These are phyloP conservation scores for Cladophialophora immunda DNA, from an alignment of 2,329 filamentous ascomycete genomes.

Conservation along the genomic window DNA sequence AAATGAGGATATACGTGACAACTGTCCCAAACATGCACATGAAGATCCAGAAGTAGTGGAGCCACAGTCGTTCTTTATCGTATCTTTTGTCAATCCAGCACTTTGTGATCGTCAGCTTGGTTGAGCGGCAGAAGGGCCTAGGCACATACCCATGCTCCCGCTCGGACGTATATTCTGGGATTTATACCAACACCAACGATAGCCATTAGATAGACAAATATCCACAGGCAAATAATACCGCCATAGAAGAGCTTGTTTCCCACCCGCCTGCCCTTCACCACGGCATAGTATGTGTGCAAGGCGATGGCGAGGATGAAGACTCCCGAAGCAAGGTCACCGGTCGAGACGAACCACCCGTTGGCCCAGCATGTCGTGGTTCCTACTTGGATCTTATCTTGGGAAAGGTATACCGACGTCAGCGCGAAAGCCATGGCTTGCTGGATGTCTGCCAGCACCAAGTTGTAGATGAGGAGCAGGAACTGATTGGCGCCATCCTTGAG, in stretches of 20 bases:
- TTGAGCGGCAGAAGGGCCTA: neutral
- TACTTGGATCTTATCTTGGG: conserved; percentile 53
- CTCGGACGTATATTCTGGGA: conserved; percentile 56
- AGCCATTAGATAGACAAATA: conserved; percentile 55
- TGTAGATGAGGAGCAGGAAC: conserved; percentile 64
- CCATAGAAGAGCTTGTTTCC: conserved; percentile 55
- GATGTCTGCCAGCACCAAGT: conserved; percentile 62
- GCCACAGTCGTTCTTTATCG: conserved; percentile 58
- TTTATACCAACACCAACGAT: conserved; percentile 56
- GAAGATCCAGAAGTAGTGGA: conserved; percentile 65
- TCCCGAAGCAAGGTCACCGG: conserved; percentile 62
- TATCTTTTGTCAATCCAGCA: conserved; percentile 59
- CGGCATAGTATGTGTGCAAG: conserved; percentile 61
- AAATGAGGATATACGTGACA: conserved; percentile 56
- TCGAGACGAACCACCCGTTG: conserved; percentile 62
- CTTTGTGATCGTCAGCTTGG: conserved; percentile 44
- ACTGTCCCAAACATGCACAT: conserved; percentile 62
- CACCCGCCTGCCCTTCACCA: conserved; percentile 58
- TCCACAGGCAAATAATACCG: conserved; percentile 57
- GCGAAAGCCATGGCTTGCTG: conserved; percentile 61
- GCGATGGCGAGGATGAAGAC: conserved; percentile 65
- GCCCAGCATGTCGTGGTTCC: conserved; percentile 57
- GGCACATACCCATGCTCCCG: conserved; percentile 60
- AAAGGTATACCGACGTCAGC: conserved; percentile 59
- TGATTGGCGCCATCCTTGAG: conserved; percentile 64